These are phyloP conservation scores for Chromosphaera perkinsii DNA, from an alignment of 208 protist species.

Conservation along the genomic window DNA sequence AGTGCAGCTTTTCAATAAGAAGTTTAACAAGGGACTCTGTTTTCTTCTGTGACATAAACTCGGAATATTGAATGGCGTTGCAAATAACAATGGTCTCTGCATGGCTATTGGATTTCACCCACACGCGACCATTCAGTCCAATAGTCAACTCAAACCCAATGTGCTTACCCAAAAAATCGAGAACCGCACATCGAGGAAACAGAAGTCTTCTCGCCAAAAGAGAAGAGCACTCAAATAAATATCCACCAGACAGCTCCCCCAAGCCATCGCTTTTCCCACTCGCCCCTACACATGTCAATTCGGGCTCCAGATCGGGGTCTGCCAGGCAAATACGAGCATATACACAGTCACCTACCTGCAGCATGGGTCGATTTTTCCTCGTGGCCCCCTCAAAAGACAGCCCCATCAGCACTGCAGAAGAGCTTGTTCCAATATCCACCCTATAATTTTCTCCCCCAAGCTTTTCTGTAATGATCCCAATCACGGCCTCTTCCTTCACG, in stretches of 20 bases:
- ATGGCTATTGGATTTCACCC: too few species aligned
- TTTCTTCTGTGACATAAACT: too few species aligned
- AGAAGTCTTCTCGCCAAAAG: too few species aligned
- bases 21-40: too few species aligned
- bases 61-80: too few species aligned
- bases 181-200: too few species aligned
- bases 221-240: constrained; percentile 50
- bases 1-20: too few species aligned
- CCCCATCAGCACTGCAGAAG: constrained; percentile 45
- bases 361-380: constrained; percentile 60
- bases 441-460: constrained; percentile 50
- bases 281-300: constrained; percentile 54
- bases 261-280: constrained; percentile 53
- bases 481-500: constrained; percentile 54
- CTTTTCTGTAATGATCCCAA: constrained; percentile 58
- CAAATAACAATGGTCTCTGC: too few species aligned
- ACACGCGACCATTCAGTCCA: too few species aligned
- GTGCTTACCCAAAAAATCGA: too few species aligned
- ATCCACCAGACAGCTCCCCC: constrained; percentile 58
- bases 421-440: constrained; percentile 59
- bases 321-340: constrained; percentile 60
- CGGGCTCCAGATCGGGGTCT: constrained; percentile 68
- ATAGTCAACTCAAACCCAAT: too few species aligned
- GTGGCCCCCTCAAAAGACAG: constrained; percentile 71
- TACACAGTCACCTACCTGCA: constrained; percentile 41